Percentiles rank a stretch among this genome's conserved stretches.
Conservation (phyloP, 2,329 filamentous ascomycete genomes). For the Fusarium begoniae region DNA sequence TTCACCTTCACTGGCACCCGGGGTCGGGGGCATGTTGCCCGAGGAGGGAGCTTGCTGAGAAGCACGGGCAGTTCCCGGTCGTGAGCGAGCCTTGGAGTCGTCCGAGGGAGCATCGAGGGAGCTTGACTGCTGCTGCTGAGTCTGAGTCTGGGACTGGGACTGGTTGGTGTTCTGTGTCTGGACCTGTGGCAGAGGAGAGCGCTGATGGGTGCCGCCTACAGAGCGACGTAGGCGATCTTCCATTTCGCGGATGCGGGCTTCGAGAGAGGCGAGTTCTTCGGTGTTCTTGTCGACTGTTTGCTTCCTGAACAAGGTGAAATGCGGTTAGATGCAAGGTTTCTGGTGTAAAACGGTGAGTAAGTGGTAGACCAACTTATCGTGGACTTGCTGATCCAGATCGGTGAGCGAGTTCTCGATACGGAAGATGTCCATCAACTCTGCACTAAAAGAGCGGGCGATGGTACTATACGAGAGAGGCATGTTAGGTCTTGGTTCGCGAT, state of each 20-base stretch:
- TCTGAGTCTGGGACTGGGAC: constrained; percentile 7
- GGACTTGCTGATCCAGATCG: constrained; percentile 77
- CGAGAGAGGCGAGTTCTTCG: constrained; percentile 85
- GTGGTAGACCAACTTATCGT: constrained; percentile 75
- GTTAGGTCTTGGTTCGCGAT: constrained; percentile 29
- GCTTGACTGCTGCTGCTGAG: constrained; percentile 24
- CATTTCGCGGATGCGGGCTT: constrained; percentile 84
- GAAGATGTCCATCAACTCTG: constrained; percentile 88
- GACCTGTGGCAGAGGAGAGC: constrained; percentile 24
- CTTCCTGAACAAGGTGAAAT: constrained; percentile 66
- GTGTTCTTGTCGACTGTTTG: constrained; percentile 77
- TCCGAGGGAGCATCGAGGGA: constrained; percentile 39
- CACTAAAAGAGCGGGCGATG: constrained; percentile 86
- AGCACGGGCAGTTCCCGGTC: constrained; percentile 63
- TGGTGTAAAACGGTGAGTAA: constrained; percentile 1
- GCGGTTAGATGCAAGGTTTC: constrained; percentile 5
- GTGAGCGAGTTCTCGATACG: constrained; percentile 82
- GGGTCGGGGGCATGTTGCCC: constrained; percentile 68
- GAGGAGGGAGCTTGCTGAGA: constrained; percentile 61
- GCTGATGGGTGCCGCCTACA: constrained; percentile 27
- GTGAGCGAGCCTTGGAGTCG: constrained; percentile 55
- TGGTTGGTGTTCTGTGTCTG: constrained; percentile 28
- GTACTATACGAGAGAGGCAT: constrained; percentile 63
- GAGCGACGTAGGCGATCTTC: constrained; percentile 74
- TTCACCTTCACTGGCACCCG: constrained; percentile 71